These are phyloP conservation scores for Arthrobotrys entomopaga DNA, from an alignment of 2,329 filamentous ascomycete genomes.

Conservation along the genomic window DNA sequence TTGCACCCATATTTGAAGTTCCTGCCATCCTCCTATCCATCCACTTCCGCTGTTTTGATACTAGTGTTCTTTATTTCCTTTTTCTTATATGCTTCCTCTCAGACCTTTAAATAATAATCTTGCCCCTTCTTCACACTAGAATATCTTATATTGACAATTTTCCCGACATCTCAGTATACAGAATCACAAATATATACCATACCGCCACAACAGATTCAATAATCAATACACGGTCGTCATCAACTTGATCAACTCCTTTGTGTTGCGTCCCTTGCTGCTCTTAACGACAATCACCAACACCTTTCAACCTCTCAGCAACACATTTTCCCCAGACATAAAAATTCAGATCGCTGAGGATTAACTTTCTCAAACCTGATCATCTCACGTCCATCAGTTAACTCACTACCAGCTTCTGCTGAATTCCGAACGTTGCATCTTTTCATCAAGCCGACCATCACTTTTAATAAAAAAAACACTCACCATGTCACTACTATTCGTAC, in stretches of 20 bases:
- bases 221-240: too few species aligned
- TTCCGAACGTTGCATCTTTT: too few species aligned
- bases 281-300: background rate
- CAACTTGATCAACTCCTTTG: conserved; percentile 18
- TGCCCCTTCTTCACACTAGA: conserved; percentile 43
- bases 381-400: background rate
- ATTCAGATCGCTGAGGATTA: conserved; percentile 22
- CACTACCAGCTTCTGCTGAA: background rate
- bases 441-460: background rate
- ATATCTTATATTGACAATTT: conserved; percentile 24
- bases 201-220: conserved; percentile 1
- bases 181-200: background rate
- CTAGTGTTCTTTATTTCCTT: conserved; percentile 19
- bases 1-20: conserved; percentile 38
- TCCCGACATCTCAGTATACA: conserved; percentile 14
- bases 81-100: conserved; percentile 29
- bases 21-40: conserved; percentile 9
- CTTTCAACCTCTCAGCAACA: conserved; percentile 28
- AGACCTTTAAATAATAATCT: conserved; percentile 49
- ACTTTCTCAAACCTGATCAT: conserved; percentile 51
- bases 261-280: conserved; percentile 15
- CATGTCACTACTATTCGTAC: conserved; percentile 53
- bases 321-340: conserved; percentile 14
- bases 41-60: conserved; percentile 36
- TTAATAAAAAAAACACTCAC: background rate